These are phyloP conservation scores for Closterium sp. DNA, from an alignment of 139 green algal genomes.

Conservation along the genomic window DNA sequence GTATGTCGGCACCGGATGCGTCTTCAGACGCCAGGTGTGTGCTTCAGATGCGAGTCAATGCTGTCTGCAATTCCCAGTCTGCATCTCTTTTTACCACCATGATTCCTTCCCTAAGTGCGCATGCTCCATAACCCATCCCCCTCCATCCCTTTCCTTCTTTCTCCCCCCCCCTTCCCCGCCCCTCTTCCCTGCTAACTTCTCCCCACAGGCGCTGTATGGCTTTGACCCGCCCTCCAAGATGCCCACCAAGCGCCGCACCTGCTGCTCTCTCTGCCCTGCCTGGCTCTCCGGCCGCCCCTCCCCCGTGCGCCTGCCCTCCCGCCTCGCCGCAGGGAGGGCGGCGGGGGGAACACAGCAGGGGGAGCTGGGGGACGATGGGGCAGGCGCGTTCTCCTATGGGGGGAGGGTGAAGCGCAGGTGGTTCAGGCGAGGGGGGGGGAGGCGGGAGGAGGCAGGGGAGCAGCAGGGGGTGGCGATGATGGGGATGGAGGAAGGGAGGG, in stretches of 20 bases:
- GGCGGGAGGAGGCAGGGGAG: background rate
- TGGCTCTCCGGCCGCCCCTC: background rate
- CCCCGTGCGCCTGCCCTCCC: background rate
- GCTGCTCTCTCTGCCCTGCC: conserved; percentile 4
- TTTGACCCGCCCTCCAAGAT: conserved; percentile 1
- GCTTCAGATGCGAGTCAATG: background rate
- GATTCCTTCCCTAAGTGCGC: background rate
- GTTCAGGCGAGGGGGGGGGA: background rate
- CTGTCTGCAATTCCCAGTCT: background rate
- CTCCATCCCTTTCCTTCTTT: background rate
- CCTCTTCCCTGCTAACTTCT: background rate
- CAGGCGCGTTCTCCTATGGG: background rate
- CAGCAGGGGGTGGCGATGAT: background rate
- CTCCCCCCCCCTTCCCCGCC: background rate
- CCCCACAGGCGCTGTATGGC: conserved; percentile 3
- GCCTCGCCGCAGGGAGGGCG: background rate
- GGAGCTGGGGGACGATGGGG: background rate
- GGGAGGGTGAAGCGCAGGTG: background rate
- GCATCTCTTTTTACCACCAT: background rate
- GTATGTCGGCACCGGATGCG: conserved; percentile 40
- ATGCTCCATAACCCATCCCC: background rate
- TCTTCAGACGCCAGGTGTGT: conserved; percentile 35
- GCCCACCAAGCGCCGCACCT: background rate
- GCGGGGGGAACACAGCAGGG: background rate
- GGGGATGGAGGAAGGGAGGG: background rate